A percentile compares a stretch with the other conserved stretches of the same genome.
These are phyloP conservation scores for Sarcomyxa edulis DNA, from an alignment of 768 basidiomycete genomes.

Conservation along the genomic window DNA sequence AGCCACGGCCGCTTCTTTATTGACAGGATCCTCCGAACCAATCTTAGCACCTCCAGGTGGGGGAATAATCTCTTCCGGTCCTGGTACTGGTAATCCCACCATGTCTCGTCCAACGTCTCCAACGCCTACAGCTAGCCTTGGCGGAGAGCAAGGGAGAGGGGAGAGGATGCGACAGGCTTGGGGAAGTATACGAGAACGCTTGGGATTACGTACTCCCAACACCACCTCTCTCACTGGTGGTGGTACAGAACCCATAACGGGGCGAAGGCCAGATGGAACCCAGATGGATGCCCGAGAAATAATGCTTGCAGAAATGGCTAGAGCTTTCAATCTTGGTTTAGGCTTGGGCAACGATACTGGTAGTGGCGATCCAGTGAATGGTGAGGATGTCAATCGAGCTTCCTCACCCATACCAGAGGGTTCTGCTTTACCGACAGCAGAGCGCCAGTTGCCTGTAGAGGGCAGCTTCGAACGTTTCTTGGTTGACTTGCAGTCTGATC, in stretches of 20 bases:
- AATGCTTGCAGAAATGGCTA: slow-evolving; percentile 78
- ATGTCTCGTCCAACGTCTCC: slow-evolving; percentile 28
- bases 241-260: slow-evolving; percentile 4
- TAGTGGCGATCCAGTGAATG: background rate
- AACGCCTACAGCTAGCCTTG: slow-evolving; percentile 37
- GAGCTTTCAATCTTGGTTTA: slow-evolving; percentile 73
- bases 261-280: slow-evolving; percentile 4
- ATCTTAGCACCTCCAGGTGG: slow-evolving; percentile 42
- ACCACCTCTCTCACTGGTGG: slow-evolving; percentile 12
- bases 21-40: slow-evolving; percentile 67
- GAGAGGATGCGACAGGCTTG: slow-evolving; percentile 61
- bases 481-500: slow-evolving; percentile 69
- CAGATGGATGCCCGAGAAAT: slow-evolving; percentile 54
- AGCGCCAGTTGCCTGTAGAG: slow-evolving; percentile 31
- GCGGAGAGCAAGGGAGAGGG: slow-evolving; percentile 11
- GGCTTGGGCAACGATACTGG: slow-evolving; percentile 26
- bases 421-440: too few species aligned
- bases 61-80: too few species aligned
- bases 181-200: slow-evolving; percentile 62
- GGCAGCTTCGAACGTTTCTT: slow-evolving; percentile 81
- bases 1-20: slow-evolving; percentile 81
- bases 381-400: background rate
- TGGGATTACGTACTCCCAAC: slow-evolving; percentile 41
- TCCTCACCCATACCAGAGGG: background rate
- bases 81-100: too few species aligned